A percentile compares a stretch with the other conserved stretches of the same genome.
Conservation (phyloP, 2,329 filamentous ascomycete genomes). For the Pestalotiopsis sp. region DNA sequence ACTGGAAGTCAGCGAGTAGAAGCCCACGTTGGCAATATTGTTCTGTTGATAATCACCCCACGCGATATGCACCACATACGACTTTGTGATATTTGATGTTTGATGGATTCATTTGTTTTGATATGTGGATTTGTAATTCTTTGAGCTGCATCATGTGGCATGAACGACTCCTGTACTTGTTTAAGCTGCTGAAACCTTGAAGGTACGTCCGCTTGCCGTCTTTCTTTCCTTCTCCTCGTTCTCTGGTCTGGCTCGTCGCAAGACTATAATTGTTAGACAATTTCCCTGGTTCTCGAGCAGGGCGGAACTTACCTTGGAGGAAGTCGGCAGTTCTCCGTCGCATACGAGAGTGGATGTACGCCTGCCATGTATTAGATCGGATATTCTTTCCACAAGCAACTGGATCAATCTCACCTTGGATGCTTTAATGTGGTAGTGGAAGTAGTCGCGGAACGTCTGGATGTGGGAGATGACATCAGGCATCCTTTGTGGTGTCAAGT, state of each 20-base stretch:
- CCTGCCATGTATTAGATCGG: slow-evolving; percentile 44
- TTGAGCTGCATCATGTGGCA: not conserved
- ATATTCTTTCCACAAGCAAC: not conserved
- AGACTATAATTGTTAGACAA: slow-evolving; percentile 57
- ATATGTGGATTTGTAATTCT: not conserved
- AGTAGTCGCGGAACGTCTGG: slow-evolving; percentile 99
- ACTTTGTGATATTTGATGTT: not conserved
- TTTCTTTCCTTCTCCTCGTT: slow-evolving; percentile 97
- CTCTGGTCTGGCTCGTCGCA: slow-evolving; percentile 92
- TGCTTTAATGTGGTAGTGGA: slow-evolving; percentile 99
- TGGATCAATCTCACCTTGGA: slow-evolving; percentile 66
- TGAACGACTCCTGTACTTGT: not conserved
- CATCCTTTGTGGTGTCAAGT: slow-evolving; percentile 87
- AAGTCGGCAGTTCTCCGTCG: slow-evolving; percentile 96
- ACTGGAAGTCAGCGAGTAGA: not conserved
- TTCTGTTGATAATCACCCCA: not conserved
- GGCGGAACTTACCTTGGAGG: slow-evolving; percentile 76
- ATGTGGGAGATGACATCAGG: slow-evolving; percentile 98
- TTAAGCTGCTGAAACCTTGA: slow-evolving; percentile 47
- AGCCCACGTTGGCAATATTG: not conserved
- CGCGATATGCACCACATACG: not conserved
- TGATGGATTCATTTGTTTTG: not conserved
- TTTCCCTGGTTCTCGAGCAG: slow-evolving; percentile 33
- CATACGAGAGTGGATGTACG: slow-evolving; percentile 98
- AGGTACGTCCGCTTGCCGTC: slow-evolving; percentile 94